Evolutionary conservation across 192 early-diverging fungal genomes (phyloP), one percentile per base, ranked within the genome.

Genomic region (Linderina pennispora): DNA sequence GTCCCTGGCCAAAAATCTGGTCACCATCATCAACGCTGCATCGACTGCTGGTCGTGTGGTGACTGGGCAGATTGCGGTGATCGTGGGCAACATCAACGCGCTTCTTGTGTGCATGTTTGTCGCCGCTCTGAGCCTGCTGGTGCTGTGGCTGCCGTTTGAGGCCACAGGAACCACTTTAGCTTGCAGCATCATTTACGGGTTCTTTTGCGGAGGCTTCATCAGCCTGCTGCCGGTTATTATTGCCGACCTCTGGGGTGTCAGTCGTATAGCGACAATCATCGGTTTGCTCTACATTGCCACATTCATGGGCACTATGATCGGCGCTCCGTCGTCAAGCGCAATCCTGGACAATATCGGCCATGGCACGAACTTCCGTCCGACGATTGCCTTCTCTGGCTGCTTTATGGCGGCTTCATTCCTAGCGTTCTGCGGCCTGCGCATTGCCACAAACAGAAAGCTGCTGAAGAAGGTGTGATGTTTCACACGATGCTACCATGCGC

Each of bases 1-100:
- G 1, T 39, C 45, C n/a, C n/a, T n/a, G n/a, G n/a, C n/a, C 9
- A 52, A 78, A 1, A 43, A 62, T 22, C 45, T 81, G 36, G 44
- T 80, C 38, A 69, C 73, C 35, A 31, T 86, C 23, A 77, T 80
- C 70, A 72, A 63, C 36, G 80, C 55, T 17, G 41, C 58, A n/a
- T 75, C 72, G 16, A 69, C 76, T 9, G 22, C 74, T 4, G 71
- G 69, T 16, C 68, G 80, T 39, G 74, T 82, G 50, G 28, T 65
- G 1, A 50, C 76, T 23, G 80, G 80, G 16, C 48, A 62, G 8
- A 31, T 78, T 23, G 76, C 76, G 8, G 80, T 80, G 45, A 45
- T 37, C 3, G 35, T 65, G 20, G 80, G 80, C 20, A 66, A 75
- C 38, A 26, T 77, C 45, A 80, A 80, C 47, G 61, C 69, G 8